phyloP scores from a whole-genome alignment of 2,329 filamentous ascomycete genomes.

The Alternaria atra region DNA sequence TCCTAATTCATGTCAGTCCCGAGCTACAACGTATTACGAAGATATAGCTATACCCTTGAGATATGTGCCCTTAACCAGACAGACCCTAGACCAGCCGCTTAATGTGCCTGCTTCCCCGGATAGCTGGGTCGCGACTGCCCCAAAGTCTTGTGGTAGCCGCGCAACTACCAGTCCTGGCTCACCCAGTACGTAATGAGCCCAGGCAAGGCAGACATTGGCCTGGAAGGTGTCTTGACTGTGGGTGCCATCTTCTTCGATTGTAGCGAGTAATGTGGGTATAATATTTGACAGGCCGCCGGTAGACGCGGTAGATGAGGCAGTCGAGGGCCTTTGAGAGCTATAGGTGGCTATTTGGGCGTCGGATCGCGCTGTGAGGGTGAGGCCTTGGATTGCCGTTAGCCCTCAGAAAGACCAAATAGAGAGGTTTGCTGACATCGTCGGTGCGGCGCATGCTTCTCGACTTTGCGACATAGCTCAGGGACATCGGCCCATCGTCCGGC shows the following conservation, averaged over 20 bases:
- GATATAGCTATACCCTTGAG: slow-evolving; percentile 68
- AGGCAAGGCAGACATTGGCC: slow-evolving; percentile 82
- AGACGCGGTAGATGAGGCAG: slow-evolving; percentile 50
- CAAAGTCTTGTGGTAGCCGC: slow-evolving; percentile 71
- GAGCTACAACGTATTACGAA: too few relatives aligned
- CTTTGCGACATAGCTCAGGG: slow-evolving; percentile 88
- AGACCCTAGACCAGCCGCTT: slow-evolving; percentile 82
- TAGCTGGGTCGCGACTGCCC: slow-evolving; percentile 35
- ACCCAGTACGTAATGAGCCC: slow-evolving; percentile 81
- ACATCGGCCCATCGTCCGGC: slow-evolving; percentile 87
- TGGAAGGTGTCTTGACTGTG: slow-evolving; percentile 71
- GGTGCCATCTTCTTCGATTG: slow-evolving; percentile 52
- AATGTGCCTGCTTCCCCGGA: slow-evolving; percentile 51
- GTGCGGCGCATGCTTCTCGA: slow-evolving; percentile 90
- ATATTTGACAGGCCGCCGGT: slow-evolving; percentile 44
- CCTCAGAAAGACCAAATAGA: slow-evolving; percentile 13
- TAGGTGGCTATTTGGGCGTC: slow-evolving; percentile 59
- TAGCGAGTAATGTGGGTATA: slow-evolving; percentile 52
- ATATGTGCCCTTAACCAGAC: slow-evolving; percentile 79
- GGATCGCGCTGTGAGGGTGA: slow-evolving; percentile 58
- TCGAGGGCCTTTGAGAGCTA: slow-evolving; percentile 53
- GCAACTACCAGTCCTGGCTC: slow-evolving; percentile 71
- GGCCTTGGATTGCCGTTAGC: slow-evolving; percentile 47
- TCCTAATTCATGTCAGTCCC: slow-evolving; percentile 45
- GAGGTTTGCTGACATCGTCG: slow-evolving; percentile 73